Evolutionary conservation across 2,329 filamentous ascomycete genomes (phyloP).

Genomic region (Berkeleyomyces rouxiae): DNA sequence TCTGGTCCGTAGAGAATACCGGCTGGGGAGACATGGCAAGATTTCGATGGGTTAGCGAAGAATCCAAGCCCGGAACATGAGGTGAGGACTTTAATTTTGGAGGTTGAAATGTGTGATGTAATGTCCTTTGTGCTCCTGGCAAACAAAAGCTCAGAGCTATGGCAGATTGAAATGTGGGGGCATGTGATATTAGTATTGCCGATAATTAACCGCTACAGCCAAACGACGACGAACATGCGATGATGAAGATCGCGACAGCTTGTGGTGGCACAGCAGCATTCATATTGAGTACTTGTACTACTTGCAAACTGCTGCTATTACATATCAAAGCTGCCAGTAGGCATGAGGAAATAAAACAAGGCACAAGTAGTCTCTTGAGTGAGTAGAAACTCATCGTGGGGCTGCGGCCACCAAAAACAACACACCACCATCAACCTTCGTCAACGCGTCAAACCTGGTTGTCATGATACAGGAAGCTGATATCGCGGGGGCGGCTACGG

Average conservation of each 20-base stretch:
- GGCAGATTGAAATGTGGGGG: neutral
- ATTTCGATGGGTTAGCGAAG: neutral
- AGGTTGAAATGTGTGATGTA: neutral
- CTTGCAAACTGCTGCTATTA: too few species aligned
- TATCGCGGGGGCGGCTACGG: constrained; percentile 64
- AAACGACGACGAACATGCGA: neutral
- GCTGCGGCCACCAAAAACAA: neutral
- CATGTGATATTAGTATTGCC: neutral
- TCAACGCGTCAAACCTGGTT: constrained; percentile 44
- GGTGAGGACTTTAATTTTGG: neutral
- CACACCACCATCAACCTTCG: neutral
- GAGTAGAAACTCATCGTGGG: too few species aligned
- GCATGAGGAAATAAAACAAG: too few species aligned
- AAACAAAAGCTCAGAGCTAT: neutral
- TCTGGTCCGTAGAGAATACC: constrained; percentile 57
- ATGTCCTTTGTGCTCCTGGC: neutral
- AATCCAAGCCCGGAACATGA: neutral
- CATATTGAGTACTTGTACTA: too few species aligned
- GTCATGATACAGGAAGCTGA: constrained; percentile 89
- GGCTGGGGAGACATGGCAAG: constrained; percentile 50
- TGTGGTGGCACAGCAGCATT: too few species aligned
- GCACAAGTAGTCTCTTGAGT: too few species aligned
- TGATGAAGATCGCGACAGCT: neutral
- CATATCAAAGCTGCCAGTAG: too few species aligned
- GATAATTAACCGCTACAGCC: neutral